Conservation (phyloP, 257 asterid species). For the Salvia hispanica region DNA sequence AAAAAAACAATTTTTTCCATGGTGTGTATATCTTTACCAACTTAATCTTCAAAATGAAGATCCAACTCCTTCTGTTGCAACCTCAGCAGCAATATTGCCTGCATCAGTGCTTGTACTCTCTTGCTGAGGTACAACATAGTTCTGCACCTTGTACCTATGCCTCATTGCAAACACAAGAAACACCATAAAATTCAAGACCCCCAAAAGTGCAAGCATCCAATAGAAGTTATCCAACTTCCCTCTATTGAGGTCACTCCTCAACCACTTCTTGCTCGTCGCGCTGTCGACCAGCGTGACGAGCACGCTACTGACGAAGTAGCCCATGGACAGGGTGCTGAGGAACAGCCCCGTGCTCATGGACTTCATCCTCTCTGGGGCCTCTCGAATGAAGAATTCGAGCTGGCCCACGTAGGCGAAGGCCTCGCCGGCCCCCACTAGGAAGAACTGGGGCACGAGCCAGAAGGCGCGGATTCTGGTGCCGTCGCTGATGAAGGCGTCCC, state of each 20-base stretch:
- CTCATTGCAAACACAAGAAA: constrained; percentile 60
- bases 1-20: not conserved
- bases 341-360: constrained; percentile 93
- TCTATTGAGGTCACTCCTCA: constrained; percentile 57
- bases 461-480: constrained; percentile 51
- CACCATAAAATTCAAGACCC: constrained; percentile 54
- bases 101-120: constrained; percentile 9
- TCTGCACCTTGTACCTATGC: constrained; percentile 71
- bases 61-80: constrained; percentile 25
- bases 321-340: constrained; percentile 76
- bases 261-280: constrained; percentile 58
- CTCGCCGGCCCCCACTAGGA: constrained; percentile 85
- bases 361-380: constrained; percentile 89
- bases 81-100: constrained; percentile 32
- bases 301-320: constrained; percentile 74
- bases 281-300: constrained; percentile 59
- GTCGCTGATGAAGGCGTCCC: constrained; percentile 26
- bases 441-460: constrained; percentile 84
- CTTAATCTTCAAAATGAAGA: not conserved
- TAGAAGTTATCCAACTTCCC: constrained; percentile 68
- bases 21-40: constrained; percentile 1
- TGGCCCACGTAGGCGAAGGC: constrained; percentile 92
- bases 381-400: constrained; percentile 83
- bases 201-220: constrained; percentile 77
- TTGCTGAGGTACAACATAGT: constrained; percentile 30